Conservation (phyloP, 352 stramenopile genomes). For the Globisporangium solare region DNA sequence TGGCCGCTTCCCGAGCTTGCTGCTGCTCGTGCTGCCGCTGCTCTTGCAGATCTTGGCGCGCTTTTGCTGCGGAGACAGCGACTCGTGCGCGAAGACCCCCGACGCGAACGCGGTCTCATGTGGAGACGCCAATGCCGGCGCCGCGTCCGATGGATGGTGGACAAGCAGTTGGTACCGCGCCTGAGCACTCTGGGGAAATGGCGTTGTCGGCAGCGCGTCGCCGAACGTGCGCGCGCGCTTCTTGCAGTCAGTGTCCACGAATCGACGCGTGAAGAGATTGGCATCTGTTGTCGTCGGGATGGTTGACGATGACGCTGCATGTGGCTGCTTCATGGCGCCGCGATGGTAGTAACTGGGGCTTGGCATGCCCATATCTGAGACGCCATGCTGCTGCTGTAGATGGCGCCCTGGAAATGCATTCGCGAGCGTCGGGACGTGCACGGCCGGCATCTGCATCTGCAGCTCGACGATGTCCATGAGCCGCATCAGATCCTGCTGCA, state of each 20-base stretch:
- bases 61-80: slow-evolving; percentile 56
- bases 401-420: neutral
- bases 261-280: no score
- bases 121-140: slow-evolving; percentile 23
- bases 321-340: no score
- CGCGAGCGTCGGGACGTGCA: slow-evolving; percentile 16
- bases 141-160: slow-evolving; percentile 19
- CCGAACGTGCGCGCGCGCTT: no score
- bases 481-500: slow-evolving; percentile 69
- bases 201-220: neutral
- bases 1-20: slow-evolving; percentile 60
- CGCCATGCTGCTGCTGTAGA: neutral
- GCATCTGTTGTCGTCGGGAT: no score
- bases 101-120: slow-evolving; percentile 16
- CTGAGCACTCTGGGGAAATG: neutral
- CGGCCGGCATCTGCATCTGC: slow-evolving; percentile 61
- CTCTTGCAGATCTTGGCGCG: slow-evolving; percentile 34
- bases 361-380: no score
- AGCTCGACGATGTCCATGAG: slow-evolving; percentile 77
- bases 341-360: no score
- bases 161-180: slow-evolving; percentile 26
- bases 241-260: no score
- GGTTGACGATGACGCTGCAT: no score
- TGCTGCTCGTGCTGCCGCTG: slow-evolving; percentile 4
- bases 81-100: slow-evolving; percentile 19